Evolutionary conservation across 768 basidiomycete species (phyloP), one percentile per base, ranked within the genome.

Genomic region (Auricularia sp.): DNA sequence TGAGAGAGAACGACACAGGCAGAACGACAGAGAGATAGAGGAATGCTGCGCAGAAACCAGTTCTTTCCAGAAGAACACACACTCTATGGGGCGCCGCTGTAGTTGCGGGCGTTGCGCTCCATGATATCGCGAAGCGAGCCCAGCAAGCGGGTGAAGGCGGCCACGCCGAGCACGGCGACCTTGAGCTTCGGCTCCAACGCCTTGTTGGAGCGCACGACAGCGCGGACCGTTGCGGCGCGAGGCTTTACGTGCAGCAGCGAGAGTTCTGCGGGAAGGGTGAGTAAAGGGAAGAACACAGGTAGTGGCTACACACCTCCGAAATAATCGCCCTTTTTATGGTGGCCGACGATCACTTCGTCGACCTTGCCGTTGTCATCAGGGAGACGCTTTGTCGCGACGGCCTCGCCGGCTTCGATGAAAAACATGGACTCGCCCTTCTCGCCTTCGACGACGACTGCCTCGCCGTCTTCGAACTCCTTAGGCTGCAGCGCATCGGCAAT

Each of bases 341-440:
- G 83, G 4, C 89, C 89, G 11, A 98, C 90, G 14, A 82, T 77
- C 61, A 91, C 81, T 70, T 90, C 87, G 34, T 79, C 81, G 73
- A 77, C 73, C 58, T 83, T 80, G 0, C 84, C 87, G 58, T 83
- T 82, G 18, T 84, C 86, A 45, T 75, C 78, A 65, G 80, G 79
- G 65, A 86, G 84, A 56, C 79, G 78, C 78, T 97, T 95, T 56
- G 90, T 89, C 0, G 92, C 94, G 61, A 86, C 79, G 1, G 96
- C 96, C 69, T 90, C 86, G 18, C 96, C 96, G 70, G 92, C 92
- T 74, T 98, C 97, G 37, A 99, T 86, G 67, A 99, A 94, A 81
- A 94, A 99, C 79, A 98, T 98, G 44, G 92, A 94, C 71, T 96
- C 93, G 7, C 97, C 96, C 77, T 92, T 86, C 68, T 99, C 97